A percentile compares a stretch with the other conserved stretches of the same genome.
Evolutionary conservation across 495 filamentous ascomycete genomes (phyloP).

Genomic region (Aspergillus saccharolyticus): DNA sequence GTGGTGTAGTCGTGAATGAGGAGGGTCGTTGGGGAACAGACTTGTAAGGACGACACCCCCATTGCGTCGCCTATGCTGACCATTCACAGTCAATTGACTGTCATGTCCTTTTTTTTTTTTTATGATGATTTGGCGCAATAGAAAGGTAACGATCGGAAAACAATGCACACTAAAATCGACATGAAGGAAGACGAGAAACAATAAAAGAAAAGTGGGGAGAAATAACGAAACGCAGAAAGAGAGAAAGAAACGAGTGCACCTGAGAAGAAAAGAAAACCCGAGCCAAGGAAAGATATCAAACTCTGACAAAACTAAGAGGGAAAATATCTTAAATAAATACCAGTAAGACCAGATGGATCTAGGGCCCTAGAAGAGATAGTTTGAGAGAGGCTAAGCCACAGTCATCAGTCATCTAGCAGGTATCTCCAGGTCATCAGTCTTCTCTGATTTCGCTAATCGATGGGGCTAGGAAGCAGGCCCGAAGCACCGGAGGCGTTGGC

Average conservation of each 20-base stretch:
- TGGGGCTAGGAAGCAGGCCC: slow-evolving; percentile 9
- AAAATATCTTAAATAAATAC: slow-evolving; percentile 6
- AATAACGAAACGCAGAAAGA: slow-evolving; percentile 4
- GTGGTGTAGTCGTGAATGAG: background rate
- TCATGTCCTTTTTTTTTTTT: no score
- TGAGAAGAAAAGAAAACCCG: background rate
- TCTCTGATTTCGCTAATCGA: slow-evolving; percentile 4
- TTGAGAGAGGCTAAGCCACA: background rate
- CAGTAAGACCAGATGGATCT: background rate
- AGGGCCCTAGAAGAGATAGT: background rate
- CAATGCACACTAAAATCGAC: no score
- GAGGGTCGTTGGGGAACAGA: background rate
- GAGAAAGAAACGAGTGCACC: background rate
- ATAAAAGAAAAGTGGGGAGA: background rate
- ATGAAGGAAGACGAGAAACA: background rate
- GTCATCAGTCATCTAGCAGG: background rate
- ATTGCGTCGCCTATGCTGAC: background rate
- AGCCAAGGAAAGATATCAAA: background rate
- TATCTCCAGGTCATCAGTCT: background rate
- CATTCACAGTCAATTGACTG: background rate
- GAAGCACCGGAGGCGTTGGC: background rate
- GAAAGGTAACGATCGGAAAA: no score
- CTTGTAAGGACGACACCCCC: background rate
- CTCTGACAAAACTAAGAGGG: background rate
- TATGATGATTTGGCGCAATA: no score